Conservation (phyloP, 768 basidiomycete species). For the Lactarius sanguifluus region DNA sequence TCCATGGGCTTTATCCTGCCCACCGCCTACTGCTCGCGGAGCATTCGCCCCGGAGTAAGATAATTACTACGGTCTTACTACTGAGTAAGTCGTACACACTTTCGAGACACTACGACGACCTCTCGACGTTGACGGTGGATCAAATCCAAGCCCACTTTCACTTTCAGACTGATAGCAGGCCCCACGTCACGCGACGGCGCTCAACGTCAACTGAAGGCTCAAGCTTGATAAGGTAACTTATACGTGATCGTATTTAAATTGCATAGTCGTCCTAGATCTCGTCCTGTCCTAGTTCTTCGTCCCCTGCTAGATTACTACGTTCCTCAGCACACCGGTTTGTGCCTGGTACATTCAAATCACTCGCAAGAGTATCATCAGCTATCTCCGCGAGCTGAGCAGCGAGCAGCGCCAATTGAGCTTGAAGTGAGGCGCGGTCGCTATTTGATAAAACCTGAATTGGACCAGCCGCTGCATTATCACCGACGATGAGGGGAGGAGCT, state of each 20-base stretch:
- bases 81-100: not conserved
- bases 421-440: constrained; percentile 62
- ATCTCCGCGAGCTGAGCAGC: constrained; percentile 73
- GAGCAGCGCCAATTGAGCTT: constrained; percentile 69
- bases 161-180: not conserved
- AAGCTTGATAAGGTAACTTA: not conserved
- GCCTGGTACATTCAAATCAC: constrained; percentile 21
- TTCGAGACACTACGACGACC: no score
- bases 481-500: constrained; percentile 12
- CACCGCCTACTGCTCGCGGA: constrained; percentile 3
- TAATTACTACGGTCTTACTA: not conserved
- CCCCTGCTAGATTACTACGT: constrained; percentile 1
- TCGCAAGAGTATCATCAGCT: constrained; percentile 40
- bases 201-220: not conserved
- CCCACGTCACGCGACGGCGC: not conserved
- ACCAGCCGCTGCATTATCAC: constrained; percentile 15
- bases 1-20: no score
- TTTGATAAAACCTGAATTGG: constrained; percentile 37
- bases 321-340: constrained; percentile 11
- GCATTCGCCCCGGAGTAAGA: constrained; percentile 4
- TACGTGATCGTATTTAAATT: not conserved
- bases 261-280: constrained; percentile 23
- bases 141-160: not conserved
- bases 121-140: not conserved
- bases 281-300: constrained; percentile 22